These are phyloP conservation scores for Lasiosphaeria miniovina DNA, from an alignment of 495 filamentous ascomycete species.

Conservation along the genomic window DNA sequence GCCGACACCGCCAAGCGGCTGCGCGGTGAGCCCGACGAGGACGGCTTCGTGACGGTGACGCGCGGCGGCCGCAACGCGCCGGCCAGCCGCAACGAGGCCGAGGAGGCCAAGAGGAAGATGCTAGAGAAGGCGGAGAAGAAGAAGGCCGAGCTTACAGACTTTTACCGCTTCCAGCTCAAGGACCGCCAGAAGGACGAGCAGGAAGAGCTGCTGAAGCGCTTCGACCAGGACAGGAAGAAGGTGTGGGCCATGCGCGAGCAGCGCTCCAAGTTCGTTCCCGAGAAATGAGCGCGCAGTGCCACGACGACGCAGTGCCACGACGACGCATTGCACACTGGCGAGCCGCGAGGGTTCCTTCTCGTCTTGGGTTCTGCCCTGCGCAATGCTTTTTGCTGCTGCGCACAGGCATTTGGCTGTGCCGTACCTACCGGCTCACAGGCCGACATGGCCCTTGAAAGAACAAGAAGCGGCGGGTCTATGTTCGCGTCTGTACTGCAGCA, in stretches of 20 bases:
- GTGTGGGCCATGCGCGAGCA: slow-evolving; percentile 58
- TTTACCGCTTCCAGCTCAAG: slow-evolving; percentile 91
- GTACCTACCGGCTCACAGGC: too few species aligned
- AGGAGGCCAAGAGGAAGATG: slow-evolving; percentile 68
- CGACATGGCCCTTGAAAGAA: neutral
- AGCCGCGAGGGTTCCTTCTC: too few species aligned
- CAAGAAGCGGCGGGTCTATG: neutral
- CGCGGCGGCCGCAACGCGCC: slow-evolving; percentile 70
- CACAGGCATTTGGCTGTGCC: too few species aligned
- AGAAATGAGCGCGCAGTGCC: slow-evolving; percentile 33
- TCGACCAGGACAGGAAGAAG: slow-evolving; percentile 63
- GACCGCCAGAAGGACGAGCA: slow-evolving; percentile 86
- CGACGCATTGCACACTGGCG: too few species aligned
- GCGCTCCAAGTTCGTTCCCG: slow-evolving; percentile 56
- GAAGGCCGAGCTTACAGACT: slow-evolving; percentile 66
- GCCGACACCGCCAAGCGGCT: slow-evolving; percentile 58
- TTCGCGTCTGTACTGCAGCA: neutral
- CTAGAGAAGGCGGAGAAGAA: slow-evolving; percentile 65
- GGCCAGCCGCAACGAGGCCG: slow-evolving; percentile 70
- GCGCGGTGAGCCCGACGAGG: slow-evolving; percentile 80
- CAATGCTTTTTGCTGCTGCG: too few species aligned
- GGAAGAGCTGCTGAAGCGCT: slow-evolving; percentile 60
- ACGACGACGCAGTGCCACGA: neutral
- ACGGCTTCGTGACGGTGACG: slow-evolving; percentile 92
- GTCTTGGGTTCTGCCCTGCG: too few species aligned